Evolutionary conservation across 495 filamentous ascomycete species (phyloP).

Genomic region (Annulohypoxylon nitens): DNA sequence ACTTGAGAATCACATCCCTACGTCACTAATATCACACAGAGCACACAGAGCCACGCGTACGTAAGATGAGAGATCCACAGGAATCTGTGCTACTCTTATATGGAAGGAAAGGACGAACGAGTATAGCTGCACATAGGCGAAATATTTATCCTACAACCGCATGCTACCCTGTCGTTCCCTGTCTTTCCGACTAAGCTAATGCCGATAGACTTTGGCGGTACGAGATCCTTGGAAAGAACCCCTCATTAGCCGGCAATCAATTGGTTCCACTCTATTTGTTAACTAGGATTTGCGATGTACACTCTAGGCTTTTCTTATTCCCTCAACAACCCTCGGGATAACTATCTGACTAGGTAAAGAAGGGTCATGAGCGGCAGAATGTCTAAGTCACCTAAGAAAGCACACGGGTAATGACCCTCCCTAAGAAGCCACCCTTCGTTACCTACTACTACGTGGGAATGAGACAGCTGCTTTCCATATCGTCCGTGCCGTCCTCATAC

Average conservation of each 20-base stretch:
- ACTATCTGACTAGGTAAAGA: constrained; percentile 20
- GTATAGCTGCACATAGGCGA: constrained; percentile 38
- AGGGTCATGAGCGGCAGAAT: constrained; percentile 34
- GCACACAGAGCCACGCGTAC: constrained; percentile 1
- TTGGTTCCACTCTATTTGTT: constrained; percentile 30
- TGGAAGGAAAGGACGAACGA: neutral
- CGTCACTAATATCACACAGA: neutral
- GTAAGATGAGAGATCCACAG: neutral
- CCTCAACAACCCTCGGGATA: constrained; percentile 33
- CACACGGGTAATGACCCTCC: constrained; percentile 9
- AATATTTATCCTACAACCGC: constrained; percentile 48
- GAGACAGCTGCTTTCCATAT: neutral
- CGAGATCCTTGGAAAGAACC: constrained; percentile 32
- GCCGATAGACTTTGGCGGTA: constrained; percentile 42
- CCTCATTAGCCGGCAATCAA: constrained; percentile 53
- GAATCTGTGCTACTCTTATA: neutral
- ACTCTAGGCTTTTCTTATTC: constrained; percentile 35
- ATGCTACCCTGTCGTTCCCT: constrained; percentile 12
- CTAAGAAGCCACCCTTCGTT: constrained; percentile 19
- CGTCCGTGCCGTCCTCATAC: constrained; percentile 20
- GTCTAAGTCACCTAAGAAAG: neutral
- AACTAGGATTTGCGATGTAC: constrained; percentile 15
- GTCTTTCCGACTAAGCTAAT: constrained; percentile 31
- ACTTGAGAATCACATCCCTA: neutral
- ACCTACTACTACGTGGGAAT: constrained; percentile 10